Evolutionary conservation across 768 basidiomycete genomes (phyloP).

Genomic region (Psilocybe subaeruginosa): DNA sequence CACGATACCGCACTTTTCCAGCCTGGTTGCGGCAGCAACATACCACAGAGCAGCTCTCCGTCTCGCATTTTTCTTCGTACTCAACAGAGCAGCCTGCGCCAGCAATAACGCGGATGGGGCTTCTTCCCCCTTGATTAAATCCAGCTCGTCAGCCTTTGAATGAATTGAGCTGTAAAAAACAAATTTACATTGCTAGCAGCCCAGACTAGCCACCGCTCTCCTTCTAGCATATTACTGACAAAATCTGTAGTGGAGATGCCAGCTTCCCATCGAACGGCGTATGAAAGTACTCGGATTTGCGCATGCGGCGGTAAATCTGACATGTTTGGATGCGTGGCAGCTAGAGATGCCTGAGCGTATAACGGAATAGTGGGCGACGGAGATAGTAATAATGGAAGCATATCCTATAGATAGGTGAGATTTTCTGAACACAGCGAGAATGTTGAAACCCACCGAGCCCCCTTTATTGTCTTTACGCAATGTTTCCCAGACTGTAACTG

Average conservation of each 20-base stretch:
- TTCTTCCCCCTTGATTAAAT: slow-evolving; percentile 71
- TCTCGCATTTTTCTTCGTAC: slow-evolving; percentile 53
- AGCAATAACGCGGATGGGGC: slow-evolving; percentile 77
- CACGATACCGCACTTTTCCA: slow-evolving; percentile 87
- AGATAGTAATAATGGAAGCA: slow-evolving; percentile 72
- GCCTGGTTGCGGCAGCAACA: slow-evolving; percentile 68
- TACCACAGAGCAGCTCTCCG: slow-evolving; percentile 83
- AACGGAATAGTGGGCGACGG: slow-evolving; percentile 64
- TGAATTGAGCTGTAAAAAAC: slow-evolving; percentile 18
- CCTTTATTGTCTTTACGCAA: slow-evolving; percentile 85
- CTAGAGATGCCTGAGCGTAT: slow-evolving; percentile 65
- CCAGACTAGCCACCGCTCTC: slow-evolving; percentile 86
- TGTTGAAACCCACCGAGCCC: slow-evolving; percentile 66
- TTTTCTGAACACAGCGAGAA: not conserved
- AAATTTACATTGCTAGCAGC: slow-evolving; percentile 78
- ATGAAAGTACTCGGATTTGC: slow-evolving; percentile 69
- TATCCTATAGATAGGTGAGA: slow-evolving; percentile 56
- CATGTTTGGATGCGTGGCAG: slow-evolving; percentile 43
- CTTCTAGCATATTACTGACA: slow-evolving; percentile 58
- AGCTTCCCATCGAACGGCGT: slow-evolving; percentile 78
- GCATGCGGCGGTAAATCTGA: slow-evolving; percentile 60
- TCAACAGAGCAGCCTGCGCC: slow-evolving; percentile 78
- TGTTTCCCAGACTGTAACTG: slow-evolving; percentile 82
- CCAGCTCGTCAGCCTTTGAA: slow-evolving; percentile 23
- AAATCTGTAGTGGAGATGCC: slow-evolving; percentile 65